Conservation (phyloP, 768 basidiomycete species). For the Hortiboletus campestris region DNA sequence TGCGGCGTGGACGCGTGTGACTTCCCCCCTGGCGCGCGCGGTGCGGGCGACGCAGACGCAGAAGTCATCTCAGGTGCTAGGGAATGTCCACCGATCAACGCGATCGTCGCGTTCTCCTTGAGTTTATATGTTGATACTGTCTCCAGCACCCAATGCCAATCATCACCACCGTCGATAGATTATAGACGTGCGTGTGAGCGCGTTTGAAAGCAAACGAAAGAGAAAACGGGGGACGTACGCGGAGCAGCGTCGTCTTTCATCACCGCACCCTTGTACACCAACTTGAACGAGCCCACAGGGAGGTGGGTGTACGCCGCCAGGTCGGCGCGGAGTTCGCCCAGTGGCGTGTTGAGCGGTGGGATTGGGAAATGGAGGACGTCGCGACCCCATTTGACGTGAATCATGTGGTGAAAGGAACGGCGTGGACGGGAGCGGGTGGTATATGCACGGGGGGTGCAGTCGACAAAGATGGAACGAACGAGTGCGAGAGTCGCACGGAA, state of each 20-base stretch:
- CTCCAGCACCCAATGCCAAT: neutral
- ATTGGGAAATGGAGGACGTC: constrained; percentile 52
- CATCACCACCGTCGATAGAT: neutral
- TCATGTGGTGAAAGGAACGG: constrained; percentile 30
- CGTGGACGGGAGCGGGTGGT: constrained; percentile 3
- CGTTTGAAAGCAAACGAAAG: constrained; percentile 18
- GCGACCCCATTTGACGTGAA: constrained; percentile 50
- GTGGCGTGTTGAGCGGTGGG: constrained; percentile 56
- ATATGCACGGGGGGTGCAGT: neutral
- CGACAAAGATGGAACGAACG: constrained; percentile 8
- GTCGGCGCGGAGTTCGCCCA: constrained; percentile 54
- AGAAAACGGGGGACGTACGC: constrained; percentile 38
- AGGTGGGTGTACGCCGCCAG: constrained; percentile 78
- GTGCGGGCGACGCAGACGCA: neutral
- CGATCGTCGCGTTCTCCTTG: constrained; percentile 63
- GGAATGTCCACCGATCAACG: constrained; percentile 56
- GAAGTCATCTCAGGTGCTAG: constrained; percentile 17
- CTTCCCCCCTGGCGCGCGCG: neutral
- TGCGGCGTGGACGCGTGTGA: constrained; percentile 11
- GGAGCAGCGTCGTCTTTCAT: constrained; percentile 79
- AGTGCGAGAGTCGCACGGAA: constrained; percentile 28
- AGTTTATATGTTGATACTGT: constrained; percentile 76
- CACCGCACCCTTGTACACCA: constrained; percentile 87
- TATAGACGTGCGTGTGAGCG: neutral
- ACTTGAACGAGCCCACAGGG: constrained; percentile 68